Percentiles rank a stretch among this genome's conserved stretches.
Conservation (phyloP, 306 rosid species). For the Fragaria nilgerrensis region DNA sequence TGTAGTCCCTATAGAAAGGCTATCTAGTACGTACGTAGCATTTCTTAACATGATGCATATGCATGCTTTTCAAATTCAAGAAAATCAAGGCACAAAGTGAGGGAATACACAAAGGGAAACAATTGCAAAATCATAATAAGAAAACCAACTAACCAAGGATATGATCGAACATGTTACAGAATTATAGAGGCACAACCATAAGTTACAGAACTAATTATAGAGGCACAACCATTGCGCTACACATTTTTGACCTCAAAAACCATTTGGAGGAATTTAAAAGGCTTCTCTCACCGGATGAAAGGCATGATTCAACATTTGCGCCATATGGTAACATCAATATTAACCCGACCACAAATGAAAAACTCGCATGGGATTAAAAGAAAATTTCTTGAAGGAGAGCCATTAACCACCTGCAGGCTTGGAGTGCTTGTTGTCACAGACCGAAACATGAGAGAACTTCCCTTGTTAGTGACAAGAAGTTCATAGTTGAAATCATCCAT, state of each 20-base stretch:
- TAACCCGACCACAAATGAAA: conserved; percentile 31
- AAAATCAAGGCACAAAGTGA: neutral
- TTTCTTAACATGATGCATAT: no score
- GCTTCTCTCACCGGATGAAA: neutral
- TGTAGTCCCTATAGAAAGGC: no score
- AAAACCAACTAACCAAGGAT: neutral
- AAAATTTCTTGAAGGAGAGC: conserved; percentile 22
- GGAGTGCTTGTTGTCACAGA: conserved; percentile 41
- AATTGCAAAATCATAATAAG: neutral
- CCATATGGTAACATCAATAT: conserved; percentile 43
- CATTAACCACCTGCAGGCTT: conserved; percentile 3
- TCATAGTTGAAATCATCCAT: conserved; percentile 35
- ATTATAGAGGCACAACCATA: neutral
- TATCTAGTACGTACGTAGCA: no score
- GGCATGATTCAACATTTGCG: conserved; percentile 30
- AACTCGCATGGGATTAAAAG: conserved; percentile 46
- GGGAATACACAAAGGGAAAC: neutral
- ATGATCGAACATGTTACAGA: neutral
- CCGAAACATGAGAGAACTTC: conserved; percentile 30
- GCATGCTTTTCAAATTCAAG: neutral
- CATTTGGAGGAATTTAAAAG: conserved; percentile 18
- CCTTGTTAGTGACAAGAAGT: conserved; percentile 32
- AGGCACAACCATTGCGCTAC: neutral
- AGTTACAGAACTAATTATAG: neutral
- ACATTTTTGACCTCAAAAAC: neutral